These are phyloP conservation scores for Tulasnella calospora DNA, from an alignment of 768 basidiomycete species.

Conservation along the genomic window DNA sequence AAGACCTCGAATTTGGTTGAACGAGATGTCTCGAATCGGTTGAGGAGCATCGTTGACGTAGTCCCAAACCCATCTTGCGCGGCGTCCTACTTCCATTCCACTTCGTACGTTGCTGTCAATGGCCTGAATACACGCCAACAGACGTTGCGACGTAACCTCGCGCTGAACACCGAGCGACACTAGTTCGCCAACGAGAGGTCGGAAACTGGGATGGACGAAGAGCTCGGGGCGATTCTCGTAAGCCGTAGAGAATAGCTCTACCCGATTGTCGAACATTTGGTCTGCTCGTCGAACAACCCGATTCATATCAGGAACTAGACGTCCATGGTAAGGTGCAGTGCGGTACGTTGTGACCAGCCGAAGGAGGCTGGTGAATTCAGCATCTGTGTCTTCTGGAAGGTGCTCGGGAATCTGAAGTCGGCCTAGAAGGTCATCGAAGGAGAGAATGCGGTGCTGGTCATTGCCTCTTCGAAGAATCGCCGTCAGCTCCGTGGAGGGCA, in stretches of 20 bases:
- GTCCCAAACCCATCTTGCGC: neutral
- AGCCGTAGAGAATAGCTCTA: neutral
- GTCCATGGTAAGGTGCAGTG: neutral
- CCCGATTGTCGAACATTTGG: slow-evolving; percentile 1
- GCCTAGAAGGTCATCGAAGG: neutral
- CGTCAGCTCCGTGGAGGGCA: neutral
- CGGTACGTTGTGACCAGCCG: neutral
- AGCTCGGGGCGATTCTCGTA: neutral
- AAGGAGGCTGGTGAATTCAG: neutral
- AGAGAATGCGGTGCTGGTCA: neutral
- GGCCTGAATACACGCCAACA: neutral
- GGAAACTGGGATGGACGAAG: slow-evolving; percentile 6
- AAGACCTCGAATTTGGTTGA: neutral
- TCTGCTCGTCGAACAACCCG: neutral
- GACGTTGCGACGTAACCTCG: neutral
- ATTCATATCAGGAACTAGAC: slow-evolving; percentile 7
- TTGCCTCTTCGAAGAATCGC: neutral
- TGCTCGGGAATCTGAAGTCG: neutral
- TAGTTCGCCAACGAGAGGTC: neutral
- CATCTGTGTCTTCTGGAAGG: neutral
- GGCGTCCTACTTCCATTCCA: neutral
- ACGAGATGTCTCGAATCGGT: neutral
- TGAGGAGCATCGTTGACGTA: slow-evolving; percentile 1
- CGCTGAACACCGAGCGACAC: neutral
- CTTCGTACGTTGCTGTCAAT: neutral